Conservation (phyloP, 768 basidiomycete genomes). For the Leccinum longicurvipes region DNA sequence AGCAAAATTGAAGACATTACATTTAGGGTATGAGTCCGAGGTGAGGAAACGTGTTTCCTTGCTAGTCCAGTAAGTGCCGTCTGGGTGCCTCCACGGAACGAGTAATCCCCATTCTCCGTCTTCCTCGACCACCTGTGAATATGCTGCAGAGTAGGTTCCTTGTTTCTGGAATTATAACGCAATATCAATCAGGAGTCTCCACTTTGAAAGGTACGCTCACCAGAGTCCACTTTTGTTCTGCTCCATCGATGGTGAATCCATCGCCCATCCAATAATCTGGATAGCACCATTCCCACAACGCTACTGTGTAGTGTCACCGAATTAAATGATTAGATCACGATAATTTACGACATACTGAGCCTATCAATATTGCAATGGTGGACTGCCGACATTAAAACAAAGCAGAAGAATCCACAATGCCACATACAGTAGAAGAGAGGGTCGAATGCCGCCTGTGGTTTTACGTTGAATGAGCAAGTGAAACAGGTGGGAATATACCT, state of each 20-base stretch:
- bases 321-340: not conserved
- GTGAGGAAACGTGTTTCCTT: conserved; percentile 24
- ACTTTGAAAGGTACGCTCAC: conserved; percentile 3
- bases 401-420: not conserved
- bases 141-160: conserved; percentile 21
- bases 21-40: conserved; percentile 19
- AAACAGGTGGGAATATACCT: not conserved
- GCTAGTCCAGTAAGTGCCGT: conserved; percentile 25
- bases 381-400: conserved; percentile 11
- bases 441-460: conserved; percentile 21
- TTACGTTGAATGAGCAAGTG: not conserved
- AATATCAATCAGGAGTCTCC: not conserved
- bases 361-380: conserved; percentile 26
- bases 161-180: conserved; percentile 5
- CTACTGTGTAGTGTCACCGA: conserved; percentile 10
- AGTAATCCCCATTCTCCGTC: conserved; percentile 17
- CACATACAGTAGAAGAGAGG: conserved; percentile 26
- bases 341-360: conserved; percentile 7
- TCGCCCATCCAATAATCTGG: conserved; percentile 26
- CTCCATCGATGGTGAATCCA: conserved; percentile 16
- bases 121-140: conserved; percentile 21
- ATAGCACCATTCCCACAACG: conserved; percentile 32
- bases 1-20: conserved; percentile 2
- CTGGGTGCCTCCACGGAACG: conserved; percentile 21
- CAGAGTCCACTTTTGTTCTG: conserved; percentile 21